These are phyloP conservation scores for Lichtheimia ornata DNA, from an alignment of 371 early-diverging fungal species.

Conservation along the genomic window DNA sequence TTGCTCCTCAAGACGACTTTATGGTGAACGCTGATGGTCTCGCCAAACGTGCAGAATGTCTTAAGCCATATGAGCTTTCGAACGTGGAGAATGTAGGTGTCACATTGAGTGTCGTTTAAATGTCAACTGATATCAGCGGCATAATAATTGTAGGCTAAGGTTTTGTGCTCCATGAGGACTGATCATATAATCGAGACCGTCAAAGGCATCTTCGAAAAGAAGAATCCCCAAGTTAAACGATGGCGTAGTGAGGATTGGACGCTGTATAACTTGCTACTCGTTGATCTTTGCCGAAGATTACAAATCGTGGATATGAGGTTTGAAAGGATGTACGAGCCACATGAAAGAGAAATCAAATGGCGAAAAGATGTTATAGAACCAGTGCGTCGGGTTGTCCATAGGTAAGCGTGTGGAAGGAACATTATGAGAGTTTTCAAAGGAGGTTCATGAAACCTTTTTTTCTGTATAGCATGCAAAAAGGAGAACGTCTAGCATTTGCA, in stretches of 20 bases:
- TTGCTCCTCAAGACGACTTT: neutral
- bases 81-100: no score
- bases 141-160: neutral
- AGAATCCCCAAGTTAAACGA: neutral
- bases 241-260: neutral
- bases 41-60: neutral
- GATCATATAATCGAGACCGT: neutral
- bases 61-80: neutral
- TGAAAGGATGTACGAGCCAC: neutral
- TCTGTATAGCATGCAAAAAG: neutral
- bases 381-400: neutral
- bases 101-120: neutral
- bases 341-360: neutral
- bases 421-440: no score
- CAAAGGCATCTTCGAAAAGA: neutral
- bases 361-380: neutral
- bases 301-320: neutral
- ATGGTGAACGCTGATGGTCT: neutral
- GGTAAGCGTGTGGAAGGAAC: neutral
- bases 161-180: neutral
- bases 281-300: neutral
- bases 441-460: neutral
- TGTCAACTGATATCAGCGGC: slow-evolving; percentile 1
- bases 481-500: neutral
- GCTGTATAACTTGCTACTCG: neutral